Conservation (phyloP, 768 basidiomycete species). For the Rhodotorula toruloides region DNA sequence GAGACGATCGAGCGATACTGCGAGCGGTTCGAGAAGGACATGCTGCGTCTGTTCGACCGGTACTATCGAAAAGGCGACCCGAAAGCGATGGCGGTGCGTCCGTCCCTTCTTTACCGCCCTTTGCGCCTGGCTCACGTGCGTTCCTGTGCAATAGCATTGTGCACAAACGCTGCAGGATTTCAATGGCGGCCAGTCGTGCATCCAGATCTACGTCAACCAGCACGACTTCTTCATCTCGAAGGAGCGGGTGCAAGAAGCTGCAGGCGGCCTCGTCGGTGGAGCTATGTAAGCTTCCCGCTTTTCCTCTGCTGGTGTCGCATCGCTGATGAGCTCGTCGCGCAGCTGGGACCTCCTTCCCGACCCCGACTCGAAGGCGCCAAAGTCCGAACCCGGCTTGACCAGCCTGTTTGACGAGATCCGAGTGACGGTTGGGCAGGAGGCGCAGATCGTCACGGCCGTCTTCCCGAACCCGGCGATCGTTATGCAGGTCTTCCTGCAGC, state of each 20-base stretch:
- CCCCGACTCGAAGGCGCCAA: constrained; percentile 70
- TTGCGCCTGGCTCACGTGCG: neutral
- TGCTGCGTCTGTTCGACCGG: constrained; percentile 88
- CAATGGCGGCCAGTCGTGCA: constrained; percentile 92
- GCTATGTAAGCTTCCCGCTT: constrained; percentile 27
- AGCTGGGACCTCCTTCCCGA: constrained; percentile 81
- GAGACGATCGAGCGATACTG: constrained; percentile 94
- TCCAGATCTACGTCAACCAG: constrained; percentile 98
- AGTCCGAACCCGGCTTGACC: constrained; percentile 67
- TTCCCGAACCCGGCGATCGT: constrained; percentile 94
- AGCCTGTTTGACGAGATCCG: constrained; percentile 82
- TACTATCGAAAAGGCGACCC: constrained; percentile 96
- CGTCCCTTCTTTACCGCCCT: neutral
- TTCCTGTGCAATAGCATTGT: constrained; percentile 64
- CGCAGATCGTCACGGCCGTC: constrained; percentile 95
- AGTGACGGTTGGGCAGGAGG: constrained; percentile 85
- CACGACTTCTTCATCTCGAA: constrained; percentile 94
- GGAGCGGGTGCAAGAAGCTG: constrained; percentile 63
- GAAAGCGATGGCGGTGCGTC: constrained; percentile 91
- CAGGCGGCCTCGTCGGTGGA: constrained; percentile 51
- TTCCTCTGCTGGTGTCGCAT: neutral
- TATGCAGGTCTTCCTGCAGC: constrained; percentile 95
- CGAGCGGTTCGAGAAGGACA: constrained; percentile 98
- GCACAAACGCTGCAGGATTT: constrained; percentile 95
- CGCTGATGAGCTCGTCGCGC: neutral